Conservation (phyloP, 257 asterid genomes). For the Rauvolfia tetraphylla region DNA sequence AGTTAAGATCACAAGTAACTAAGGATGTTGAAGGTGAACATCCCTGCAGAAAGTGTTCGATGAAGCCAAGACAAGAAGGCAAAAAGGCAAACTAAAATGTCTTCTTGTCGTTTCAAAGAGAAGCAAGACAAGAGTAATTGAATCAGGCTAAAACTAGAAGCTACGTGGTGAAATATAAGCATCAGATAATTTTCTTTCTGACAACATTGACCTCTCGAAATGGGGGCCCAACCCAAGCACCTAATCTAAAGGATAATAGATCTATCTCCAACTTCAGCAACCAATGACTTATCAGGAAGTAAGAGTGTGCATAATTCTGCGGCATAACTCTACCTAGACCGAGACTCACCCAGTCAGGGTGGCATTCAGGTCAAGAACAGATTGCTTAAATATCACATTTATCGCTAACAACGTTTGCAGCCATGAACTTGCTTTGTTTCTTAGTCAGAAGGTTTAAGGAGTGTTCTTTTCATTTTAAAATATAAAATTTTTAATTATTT, state of each 20-base stretch:
- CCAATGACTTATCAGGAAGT: background rate
- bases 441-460: too few relatives aligned
- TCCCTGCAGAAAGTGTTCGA: background rate
- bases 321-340: background rate
- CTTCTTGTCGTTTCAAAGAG: background rate
- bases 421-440: background rate
- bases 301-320: background rate
- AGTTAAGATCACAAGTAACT: background rate
- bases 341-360: background rate
- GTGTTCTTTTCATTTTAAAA: too few relatives aligned
- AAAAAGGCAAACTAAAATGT: background rate
- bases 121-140: background rate
- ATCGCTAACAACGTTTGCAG: background rate
- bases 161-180: background rate
- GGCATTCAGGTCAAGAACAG: background rate
- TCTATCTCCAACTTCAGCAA: background rate
- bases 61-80: slow-evolving; percentile 4
- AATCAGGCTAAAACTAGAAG: background rate
- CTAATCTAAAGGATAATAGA: background rate
- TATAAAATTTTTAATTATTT: too few relatives aligned
- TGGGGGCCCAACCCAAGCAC: background rate
- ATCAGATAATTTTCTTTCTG: background rate
- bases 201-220: background rate
- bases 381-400: background rate
- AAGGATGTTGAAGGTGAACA: background rate